Conservation (phyloP, 495 filamentous ascomycete genomes). For the Corynascus novoguineensis region DNA sequence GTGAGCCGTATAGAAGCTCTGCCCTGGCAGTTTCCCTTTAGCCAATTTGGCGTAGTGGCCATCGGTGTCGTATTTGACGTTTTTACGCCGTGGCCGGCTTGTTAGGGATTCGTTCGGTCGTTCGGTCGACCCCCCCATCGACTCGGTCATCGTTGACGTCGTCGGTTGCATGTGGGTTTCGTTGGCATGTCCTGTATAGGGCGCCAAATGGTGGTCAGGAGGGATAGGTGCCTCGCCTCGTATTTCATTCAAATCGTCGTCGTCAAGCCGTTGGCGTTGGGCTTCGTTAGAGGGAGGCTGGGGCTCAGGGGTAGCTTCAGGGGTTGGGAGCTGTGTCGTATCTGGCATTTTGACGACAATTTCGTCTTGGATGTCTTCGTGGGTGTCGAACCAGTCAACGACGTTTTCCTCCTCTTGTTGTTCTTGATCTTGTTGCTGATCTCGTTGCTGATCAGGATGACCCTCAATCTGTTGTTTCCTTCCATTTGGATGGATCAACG, state of each 20-base stretch:
- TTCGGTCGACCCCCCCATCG: not conserved
- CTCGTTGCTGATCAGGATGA: too few relatives aligned
- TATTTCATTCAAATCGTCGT: not conserved
- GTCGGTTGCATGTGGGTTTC: not conserved
- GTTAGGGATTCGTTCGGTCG: not conserved
- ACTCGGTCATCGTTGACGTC: too few relatives aligned
- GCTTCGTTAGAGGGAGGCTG: too few relatives aligned
- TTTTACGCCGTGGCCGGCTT: not conserved
- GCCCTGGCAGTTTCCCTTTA: not conserved
- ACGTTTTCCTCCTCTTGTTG: too few relatives aligned
- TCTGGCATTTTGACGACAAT: too few relatives aligned
- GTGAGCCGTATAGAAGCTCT: not conserved
- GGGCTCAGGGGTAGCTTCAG: not conserved
- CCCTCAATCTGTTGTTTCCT: not conserved
- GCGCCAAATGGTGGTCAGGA: not conserved
- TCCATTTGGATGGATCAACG: not conserved
- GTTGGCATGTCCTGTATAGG: not conserved
- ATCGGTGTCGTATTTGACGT: not conserved
- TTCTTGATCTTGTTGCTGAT: too few relatives aligned
- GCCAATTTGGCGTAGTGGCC: not conserved
- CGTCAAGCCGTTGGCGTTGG: too few relatives aligned
- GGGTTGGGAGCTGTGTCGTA: too few relatives aligned
- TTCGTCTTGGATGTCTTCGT: too few relatives aligned
- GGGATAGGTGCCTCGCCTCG: not conserved
- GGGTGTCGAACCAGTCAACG: too few relatives aligned